Evolutionary conservation across 1,284 basidiomycete species (phyloP), one percentile per base, ranked within the genome.

Genomic region (Thelephora terrestris): DNA sequence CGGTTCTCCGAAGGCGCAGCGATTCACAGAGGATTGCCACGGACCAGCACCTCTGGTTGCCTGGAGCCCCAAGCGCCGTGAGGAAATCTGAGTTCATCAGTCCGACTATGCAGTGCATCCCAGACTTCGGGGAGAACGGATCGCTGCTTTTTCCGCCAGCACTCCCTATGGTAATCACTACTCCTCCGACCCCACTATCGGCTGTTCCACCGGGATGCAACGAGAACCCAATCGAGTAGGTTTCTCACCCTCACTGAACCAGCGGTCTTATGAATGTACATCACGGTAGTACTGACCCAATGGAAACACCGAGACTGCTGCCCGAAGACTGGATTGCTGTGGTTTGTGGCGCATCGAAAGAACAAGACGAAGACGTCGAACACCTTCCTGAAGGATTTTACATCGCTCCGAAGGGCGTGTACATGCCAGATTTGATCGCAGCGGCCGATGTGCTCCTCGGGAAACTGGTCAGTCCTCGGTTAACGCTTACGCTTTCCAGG

Each of bases 371-470:
- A 25, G 63, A 68, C 25, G 66, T 64, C 9, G 67, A 69, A 43
- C 68, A 67, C 38, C 61, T 87, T 12, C 85, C 85, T 0, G 73
- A 78, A 18, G 71, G 73, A n/a, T 86, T 88, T 64, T 89, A 76
- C 57, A 74, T 86, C 38, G 84, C 83, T 5, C 83, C 84, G 29
- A 72, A 69, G 61, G 76, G 85, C 56, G 76, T 86, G 35, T 87
- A 87, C 62, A 86, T 90, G 78, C 85, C 85, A 7, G 83, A 88
- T 62, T 59, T 90, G 52, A 86, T 79, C 21, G 83, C 83, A 1
- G 70, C 78, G 5, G 79, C 74, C 6, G 84, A 89, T 59, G 83
- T 85, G n/a, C 66, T 88, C 10, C 68, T 90, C 29, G 85, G 85
- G 21, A 90, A 89, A 63, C 64, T 90, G 57, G 79, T 81, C 50